A percentile compares a stretch with the other conserved stretches of the same genome.
phyloP scores from a whole-genome alignment of 2,329 filamentous ascomycete genomes.

The Epichloe sibirici region DNA sequence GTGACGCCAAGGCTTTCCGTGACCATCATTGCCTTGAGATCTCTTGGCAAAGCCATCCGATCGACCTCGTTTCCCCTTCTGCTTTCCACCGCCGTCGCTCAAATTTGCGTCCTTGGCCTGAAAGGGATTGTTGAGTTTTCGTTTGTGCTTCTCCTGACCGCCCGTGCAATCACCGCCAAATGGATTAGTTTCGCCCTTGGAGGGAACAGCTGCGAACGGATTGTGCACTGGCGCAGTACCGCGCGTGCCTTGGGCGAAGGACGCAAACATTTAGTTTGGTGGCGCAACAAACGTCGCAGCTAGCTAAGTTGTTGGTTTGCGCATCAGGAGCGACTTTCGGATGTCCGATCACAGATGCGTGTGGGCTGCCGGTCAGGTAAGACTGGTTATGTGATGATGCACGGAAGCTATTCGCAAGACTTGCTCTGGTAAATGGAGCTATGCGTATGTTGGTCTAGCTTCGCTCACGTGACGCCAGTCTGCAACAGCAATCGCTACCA shows the following conservation, averaged over 20 bases:
- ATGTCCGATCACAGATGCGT: neutral
- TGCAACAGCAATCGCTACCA: neutral
- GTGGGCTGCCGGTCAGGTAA: neutral
- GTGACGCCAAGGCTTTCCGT: conserved; percentile 2
- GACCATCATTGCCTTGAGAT: conserved; percentile 5
- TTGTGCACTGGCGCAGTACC: conserved; percentile 22
- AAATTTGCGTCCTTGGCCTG: conserved; percentile 14
- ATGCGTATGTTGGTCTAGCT: neutral
- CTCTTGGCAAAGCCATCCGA: conserved; percentile 11
- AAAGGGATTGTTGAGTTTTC: conserved; percentile 16
- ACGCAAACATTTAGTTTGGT: conserved; percentile 27
- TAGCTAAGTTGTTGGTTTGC: conserved; percentile 20
- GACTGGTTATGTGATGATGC: neutral
- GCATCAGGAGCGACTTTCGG: conserved; percentile 17
- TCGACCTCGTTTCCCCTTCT: conserved; percentile 11
- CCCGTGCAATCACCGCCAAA: conserved; percentile 21
- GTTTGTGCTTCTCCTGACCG: conserved; percentile 17
- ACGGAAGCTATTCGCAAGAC: conserved; percentile 4
- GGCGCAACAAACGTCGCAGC: conserved; percentile 29
- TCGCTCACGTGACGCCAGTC: conserved; percentile 4
- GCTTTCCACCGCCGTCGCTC: conserved; percentile 14
- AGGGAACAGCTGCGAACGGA: conserved; percentile 18
- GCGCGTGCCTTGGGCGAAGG: conserved; percentile 23
- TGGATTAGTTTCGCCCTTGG: conserved; percentile 7
- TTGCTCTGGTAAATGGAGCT: neutral